Evolutionary conservation across 1,284 basidiomycete genomes (phyloP), one percentile per base, ranked within the genome.

Genomic region (Apiotrichum veenhuisii): DNA sequence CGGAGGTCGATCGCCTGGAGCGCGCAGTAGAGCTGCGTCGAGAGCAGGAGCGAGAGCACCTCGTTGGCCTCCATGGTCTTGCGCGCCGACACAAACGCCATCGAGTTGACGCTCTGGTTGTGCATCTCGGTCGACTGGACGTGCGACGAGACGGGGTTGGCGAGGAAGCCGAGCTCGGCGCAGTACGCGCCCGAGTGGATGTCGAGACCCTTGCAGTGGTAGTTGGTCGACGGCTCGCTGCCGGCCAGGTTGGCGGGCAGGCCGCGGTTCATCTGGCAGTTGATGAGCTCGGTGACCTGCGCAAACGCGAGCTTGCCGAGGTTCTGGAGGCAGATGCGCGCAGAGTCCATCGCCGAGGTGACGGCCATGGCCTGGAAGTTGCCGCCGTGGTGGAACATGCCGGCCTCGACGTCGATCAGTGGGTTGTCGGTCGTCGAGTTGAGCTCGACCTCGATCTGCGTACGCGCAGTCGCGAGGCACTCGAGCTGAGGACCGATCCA

Each of bases 191-290:
- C 59, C 30, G 46, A 50, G 56, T 61, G 59, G 50, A 61, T 61
- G 59, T 61, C 59, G 50, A 61, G 59, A 22, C 59, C 59, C 59
- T 61, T 61, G 59, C 59, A 61, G 59, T 61, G 59, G 59, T 61
- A 61, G 59, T 61, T 61, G 46, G 59, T 61, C 42, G 46, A 50
- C 3, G 59, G 59, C 53, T 61, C 59, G 23, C 41, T 37, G 37
- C 59, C 59, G 15, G 59, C 59, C 2, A 61, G 59, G 59, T 58
- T 58, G 46, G 59, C 40, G 17, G 59, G 59, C 2, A 61, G 56
- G 25, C 59, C 59, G 50, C 54, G 59, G 59, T 61, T 61, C 59
- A 61, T 61, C 53, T 61, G 53, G 47, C 56, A 58, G 53, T 61
- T 61, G 59, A 61, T 58, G 40, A 61, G 49, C 59, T 61, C 59